Percentiles rank a stretch among this genome's conserved stretches.
These are phyloP conservation scores for Nicotiana attenuata DNA, from an alignment of 257 asterid species.

Conservation along the genomic window DNA sequence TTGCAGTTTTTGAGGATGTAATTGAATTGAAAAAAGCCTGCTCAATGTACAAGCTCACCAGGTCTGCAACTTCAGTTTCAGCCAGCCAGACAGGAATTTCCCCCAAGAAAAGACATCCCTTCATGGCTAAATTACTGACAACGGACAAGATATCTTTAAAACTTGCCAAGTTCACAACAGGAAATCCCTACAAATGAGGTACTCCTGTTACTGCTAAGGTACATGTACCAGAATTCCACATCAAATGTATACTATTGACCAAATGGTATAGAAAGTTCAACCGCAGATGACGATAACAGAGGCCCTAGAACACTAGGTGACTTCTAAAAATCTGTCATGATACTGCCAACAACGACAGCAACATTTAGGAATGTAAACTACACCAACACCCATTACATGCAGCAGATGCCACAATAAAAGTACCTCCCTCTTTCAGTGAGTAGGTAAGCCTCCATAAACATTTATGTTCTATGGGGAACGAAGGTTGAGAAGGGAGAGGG, in stretches of 20 bases:
- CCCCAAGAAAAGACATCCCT: constrained; percentile 61
- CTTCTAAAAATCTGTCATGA: constrained; percentile 1
- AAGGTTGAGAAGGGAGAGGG: neutral
- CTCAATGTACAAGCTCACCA: constrained; percentile 15
- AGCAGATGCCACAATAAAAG: neutral
- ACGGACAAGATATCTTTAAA: constrained; percentile 43
- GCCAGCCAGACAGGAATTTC: constrained; percentile 61
- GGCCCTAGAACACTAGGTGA: neutral
- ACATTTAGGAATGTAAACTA: neutral
- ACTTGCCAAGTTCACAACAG: constrained; percentile 42
- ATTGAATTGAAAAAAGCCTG: neutral
- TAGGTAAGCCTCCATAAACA: neutral
- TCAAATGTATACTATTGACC: neutral
- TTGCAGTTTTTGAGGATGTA: neutral
- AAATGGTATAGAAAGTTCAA: neutral
- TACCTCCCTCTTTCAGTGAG: neutral
- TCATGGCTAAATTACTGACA: constrained; percentile 53
- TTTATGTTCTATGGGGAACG: neutral
- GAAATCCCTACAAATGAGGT: constrained; percentile 53
- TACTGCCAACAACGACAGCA: neutral
- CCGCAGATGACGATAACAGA: neutral
- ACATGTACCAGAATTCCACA: constrained; percentile 5
- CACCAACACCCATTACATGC: neutral
- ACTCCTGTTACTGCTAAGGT: neutral
- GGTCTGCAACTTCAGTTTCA: constrained; percentile 38